Percentiles rank a stretch among this genome's conserved stretches.
These are phyloP conservation scores for Aspergillus cavernicola DNA, from an alignment of 495 filamentous ascomycete species.

Conservation along the genomic window DNA sequence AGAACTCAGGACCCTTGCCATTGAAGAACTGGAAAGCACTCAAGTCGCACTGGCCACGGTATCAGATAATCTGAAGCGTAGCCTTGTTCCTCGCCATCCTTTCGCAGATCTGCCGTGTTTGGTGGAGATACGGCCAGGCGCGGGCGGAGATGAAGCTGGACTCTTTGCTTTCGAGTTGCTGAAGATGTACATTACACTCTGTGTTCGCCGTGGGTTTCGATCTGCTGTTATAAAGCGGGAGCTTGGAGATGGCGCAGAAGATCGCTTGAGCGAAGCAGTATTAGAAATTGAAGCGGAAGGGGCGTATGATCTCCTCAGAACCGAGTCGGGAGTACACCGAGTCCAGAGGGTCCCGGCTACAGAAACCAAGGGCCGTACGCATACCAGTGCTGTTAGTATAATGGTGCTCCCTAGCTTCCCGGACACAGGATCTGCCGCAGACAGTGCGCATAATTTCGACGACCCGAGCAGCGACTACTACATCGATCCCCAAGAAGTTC, in stretches of 20 bases:
- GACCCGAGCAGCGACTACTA: constrained; percentile 90
- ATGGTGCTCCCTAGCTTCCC: constrained; percentile 86
- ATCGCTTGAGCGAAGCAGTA: constrained; percentile 74
- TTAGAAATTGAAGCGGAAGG: constrained; percentile 76
- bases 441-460: constrained; percentile 59
- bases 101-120: constrained; percentile 92
- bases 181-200: constrained; percentile 84
- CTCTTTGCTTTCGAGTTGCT: constrained; percentile 85
- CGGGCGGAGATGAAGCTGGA: constrained; percentile 87
- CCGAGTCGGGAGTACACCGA: constrained; percentile 89
- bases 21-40: constrained; percentile 70
- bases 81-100: constrained; percentile 83
- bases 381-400: constrained; percentile 88
- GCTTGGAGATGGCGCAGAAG: constrained; percentile 53
- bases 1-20: constrained; percentile 65
- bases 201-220: constrained; percentile 58
- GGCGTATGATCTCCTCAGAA: constrained; percentile 74
- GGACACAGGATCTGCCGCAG: constrained; percentile 45
- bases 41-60: constrained; percentile 54
- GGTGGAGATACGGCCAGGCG: constrained; percentile 86
- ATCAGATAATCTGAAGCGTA: constrained; percentile 60
- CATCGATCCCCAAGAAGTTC: constrained; percentile 80
- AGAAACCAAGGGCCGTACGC: constrained; percentile 82
- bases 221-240: constrained; percentile 54
- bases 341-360: constrained; percentile 92